These are phyloP conservation scores for Ramaria sp. DNA, from an alignment of 768 basidiomycete species.

Conservation along the genomic window DNA sequence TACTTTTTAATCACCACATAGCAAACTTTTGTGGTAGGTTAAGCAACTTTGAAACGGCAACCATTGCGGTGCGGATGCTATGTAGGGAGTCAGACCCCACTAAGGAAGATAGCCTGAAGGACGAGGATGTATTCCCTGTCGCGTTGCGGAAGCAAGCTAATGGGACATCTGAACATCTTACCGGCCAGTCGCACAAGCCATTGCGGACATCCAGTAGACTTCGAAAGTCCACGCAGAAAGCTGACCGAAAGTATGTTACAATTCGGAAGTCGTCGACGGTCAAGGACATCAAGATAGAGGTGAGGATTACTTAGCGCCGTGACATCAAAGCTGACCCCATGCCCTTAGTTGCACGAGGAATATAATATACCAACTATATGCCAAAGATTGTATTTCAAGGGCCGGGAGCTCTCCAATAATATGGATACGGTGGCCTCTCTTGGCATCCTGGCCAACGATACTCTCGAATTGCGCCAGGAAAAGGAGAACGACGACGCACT, in stretches of 20 bases:
- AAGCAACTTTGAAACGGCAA: constrained; percentile 5
- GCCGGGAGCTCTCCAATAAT: constrained; percentile 56
- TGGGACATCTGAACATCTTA: neutral
- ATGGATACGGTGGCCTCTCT: constrained; percentile 38
- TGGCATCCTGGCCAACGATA: constrained; percentile 47
- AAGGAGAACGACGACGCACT: constrained; percentile 44
- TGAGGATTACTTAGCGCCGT: constrained; percentile 21
- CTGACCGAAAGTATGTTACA: constrained; percentile 35
- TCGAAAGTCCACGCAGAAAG: constrained; percentile 41
- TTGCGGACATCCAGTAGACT: constrained; percentile 46
- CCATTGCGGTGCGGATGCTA: neutral
- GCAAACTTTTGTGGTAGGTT: neutral
- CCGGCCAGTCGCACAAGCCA: neutral
- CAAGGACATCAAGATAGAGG: constrained; percentile 70
- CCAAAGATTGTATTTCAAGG: constrained; percentile 57
- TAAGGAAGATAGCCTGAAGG: neutral
- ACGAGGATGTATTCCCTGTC: neutral
- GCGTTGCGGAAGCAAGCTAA: neutral
- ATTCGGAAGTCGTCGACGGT: constrained; percentile 59
- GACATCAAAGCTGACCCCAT: neutral
- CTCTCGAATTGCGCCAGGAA: constrained; percentile 55
- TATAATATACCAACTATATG: constrained; percentile 64
- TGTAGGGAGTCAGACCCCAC: neutral
- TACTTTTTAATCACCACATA: neutral
- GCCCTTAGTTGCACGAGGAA: constrained; percentile 47